These are phyloP conservation scores for Stagonosporopsis cucurbitacearum DNA, from an alignment of 2,329 filamentous ascomycete genomes.

Conservation along the genomic window DNA sequence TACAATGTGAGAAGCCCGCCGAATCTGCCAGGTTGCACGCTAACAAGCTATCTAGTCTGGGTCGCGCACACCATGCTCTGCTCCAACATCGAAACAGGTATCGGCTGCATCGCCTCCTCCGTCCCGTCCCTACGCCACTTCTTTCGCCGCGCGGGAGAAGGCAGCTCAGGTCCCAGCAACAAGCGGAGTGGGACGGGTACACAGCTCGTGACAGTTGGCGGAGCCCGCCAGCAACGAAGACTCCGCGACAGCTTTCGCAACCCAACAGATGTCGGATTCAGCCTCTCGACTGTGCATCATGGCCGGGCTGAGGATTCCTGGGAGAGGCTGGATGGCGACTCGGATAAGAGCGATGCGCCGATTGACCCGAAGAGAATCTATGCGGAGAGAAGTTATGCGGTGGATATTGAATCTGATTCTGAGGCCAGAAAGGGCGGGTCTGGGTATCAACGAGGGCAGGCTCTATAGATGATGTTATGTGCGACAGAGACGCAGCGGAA, in stretches of 20 bases:
- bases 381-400: slow-evolving; percentile 21
- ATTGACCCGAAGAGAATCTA: slow-evolving; percentile 22
- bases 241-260: slow-evolving; percentile 18
- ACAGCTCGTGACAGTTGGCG: slow-evolving; percentile 15
- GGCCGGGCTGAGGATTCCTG: slow-evolving; percentile 23
- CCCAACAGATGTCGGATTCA: slow-evolving; percentile 24
- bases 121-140: slow-evolving; percentile 28
- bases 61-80: slow-evolving; percentile 32
- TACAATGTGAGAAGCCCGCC: slow-evolving; percentile 23
- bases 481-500: not conserved
- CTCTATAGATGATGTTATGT: not conserved
- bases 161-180: slow-evolving; percentile 22
- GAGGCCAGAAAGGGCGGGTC: not conserved
- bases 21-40: not conserved
- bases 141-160: slow-evolving; percentile 17
- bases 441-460: not conserved
- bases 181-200: slow-evolving; percentile 14
- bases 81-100: slow-evolving; percentile 34
- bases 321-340: slow-evolving; percentile 28
- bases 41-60: slow-evolving; percentile 21
- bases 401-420: slow-evolving; percentile 22
- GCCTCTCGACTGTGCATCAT: slow-evolving; percentile 21
- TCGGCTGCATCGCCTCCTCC: slow-evolving; percentile 30
- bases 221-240: slow-evolving; percentile 8
- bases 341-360: slow-evolving; percentile 21